Percentiles rank a stretch among this genome's conserved stretches.
phyloP scores from a whole-genome alignment of 2,329 filamentous ascomycete species.

The Teratosphaeriaceae sp. region DNA sequence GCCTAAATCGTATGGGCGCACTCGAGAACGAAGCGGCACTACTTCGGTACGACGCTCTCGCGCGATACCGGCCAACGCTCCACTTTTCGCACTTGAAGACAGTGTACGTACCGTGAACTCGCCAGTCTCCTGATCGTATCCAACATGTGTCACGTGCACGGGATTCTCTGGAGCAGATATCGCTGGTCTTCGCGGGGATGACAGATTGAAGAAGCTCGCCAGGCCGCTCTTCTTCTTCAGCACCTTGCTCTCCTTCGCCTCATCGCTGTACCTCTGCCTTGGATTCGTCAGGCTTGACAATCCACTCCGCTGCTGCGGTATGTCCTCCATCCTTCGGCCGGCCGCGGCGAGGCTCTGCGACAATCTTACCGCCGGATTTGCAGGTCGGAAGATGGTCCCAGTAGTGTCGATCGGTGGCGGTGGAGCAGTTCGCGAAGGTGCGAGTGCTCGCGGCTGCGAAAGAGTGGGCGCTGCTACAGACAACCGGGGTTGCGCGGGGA shows the following conservation, averaged over 20 bases:
- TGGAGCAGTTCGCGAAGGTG: constrained; percentile 1
- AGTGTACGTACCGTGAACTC: constrained; percentile 75
- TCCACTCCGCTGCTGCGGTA: constrained; percentile 35
- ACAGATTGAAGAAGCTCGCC: constrained; percentile 74
- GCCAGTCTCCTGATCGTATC: constrained; percentile 91
- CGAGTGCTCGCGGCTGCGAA: constrained; percentile 1
- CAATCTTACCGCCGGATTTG: constrained; percentile 30
- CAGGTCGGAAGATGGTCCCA: constrained; percentile 11
- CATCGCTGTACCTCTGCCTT: constrained; percentile 70
- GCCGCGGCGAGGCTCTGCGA: constrained; percentile 37
- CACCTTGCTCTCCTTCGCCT: constrained; percentile 59
- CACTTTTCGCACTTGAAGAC: not conserved
- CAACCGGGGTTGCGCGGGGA: constrained; percentile 12
- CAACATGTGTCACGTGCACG: constrained; percentile 95
- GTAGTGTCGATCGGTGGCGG: constrained; percentile 8
- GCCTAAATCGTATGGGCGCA: not conserved
- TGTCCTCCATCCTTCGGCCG: constrained; percentile 44
- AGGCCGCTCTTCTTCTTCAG: constrained; percentile 79
- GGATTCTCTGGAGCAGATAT: constrained; percentile 98
- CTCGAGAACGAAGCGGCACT: not conserved
- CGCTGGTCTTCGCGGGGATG: constrained; percentile 81
- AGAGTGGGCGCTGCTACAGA: constrained; percentile 8
- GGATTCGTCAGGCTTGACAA: constrained; percentile 42
- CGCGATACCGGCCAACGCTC: not conserved
- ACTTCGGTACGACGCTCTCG: not conserved